A percentile compares a stretch with the other conserved stretches of the same genome.
Conservation (phyloP, 83 land plant species). For the Diphasiastrum complanatum region DNA sequence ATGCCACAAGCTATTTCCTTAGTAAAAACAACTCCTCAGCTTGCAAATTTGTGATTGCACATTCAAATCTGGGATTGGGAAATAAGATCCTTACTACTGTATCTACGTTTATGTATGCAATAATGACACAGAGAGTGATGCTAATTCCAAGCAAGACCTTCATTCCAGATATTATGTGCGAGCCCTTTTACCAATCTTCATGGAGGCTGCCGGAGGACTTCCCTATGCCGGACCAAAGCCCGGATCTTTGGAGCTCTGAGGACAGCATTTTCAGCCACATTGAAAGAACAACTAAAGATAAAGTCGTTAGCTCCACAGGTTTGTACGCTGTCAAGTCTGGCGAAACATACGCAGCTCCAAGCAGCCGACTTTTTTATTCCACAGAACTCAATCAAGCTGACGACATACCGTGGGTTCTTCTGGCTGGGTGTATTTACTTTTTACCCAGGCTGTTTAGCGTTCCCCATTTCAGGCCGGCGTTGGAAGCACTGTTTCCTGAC, state of each 20-base stretch:
- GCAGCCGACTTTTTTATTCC: constrained; percentile 15
- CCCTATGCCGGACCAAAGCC: background rate
- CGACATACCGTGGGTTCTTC: constrained; percentile 15
- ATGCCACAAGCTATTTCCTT: background rate
- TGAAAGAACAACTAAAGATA: no score
- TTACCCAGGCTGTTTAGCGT: constrained; percentile 22
- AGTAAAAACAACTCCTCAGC: no score
- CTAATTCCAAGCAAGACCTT: constrained; percentile 9
- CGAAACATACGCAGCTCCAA: constrained; percentile 16
- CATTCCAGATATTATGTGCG: constrained; percentile 22
- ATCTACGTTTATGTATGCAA: constrained; percentile 16
- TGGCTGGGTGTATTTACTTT: constrained; percentile 18
- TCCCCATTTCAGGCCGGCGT: constrained; percentile 4
- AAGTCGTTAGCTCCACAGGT: no score
- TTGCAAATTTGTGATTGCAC: constrained; percentile 17
- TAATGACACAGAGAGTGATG: constrained; percentile 20
- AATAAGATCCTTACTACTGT: constrained; percentile 18
- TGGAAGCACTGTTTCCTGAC: constrained; percentile 23
- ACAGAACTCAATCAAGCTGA: constrained; percentile 8
- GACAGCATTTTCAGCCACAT: no score
- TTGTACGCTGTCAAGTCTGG: constrained; percentile 8
- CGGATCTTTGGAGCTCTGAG: no score
- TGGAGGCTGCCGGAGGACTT: constrained; percentile 6
- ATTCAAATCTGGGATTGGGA: no score
- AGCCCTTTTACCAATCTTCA: constrained; percentile 24